Base-by-base conservation (phyloP, 2,329 filamentous ascomycete species). In the Venturia nashicola region DNA sequence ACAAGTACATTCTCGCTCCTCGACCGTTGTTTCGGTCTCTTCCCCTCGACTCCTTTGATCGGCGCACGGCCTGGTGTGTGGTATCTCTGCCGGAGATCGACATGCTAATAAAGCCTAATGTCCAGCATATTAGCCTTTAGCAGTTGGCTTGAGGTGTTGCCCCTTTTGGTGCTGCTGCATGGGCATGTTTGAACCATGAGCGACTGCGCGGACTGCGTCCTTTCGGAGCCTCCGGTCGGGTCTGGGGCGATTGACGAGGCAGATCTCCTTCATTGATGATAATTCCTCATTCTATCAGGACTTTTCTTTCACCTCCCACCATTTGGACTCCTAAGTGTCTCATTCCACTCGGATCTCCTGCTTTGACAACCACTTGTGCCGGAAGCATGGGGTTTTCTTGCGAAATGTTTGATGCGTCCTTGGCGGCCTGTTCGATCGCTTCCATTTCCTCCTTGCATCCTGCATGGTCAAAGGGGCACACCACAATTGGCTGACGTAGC, bases 371-470 rank as follows among this genome's bases (percentile, higher is more conserved):
- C 8, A 84, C 86, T 67, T 87, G 86, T 0, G 92, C 87, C 0
- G 94, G 92, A n/a, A 97, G 77, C 87, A 95, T 92, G 0, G 92
- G 94, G 70, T 94, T 94, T 66, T 95, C 90, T 0, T 88, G 88
- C 69, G 93, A 91, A 66, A 97, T 87, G 66, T 89, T 86, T 18
- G 90, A 88, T 1, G 94, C 93, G 69, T 97, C 93, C 75, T 92
- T 93, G 54, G 94, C 94, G 0, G 94, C 90, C 76, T 96, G 91
- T 72, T 97, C 92, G 67, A 99, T 97, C 44, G 92, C 92, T 70
- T 96, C 92, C 91, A 99, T 97, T 77, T 97, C 94, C 73, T 97
- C 92, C 75, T 96, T 97, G 77, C 94, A 99, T 18, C 88, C 90
- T 68, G 95, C 90, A 71, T 97, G 91, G 72, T 99, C 94, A 67